A percentile compares a stretch with the other conserved stretches of the same genome.
Evolutionary conservation across 306 rosid species (phyloP).

Genomic region (Geum urbanum): DNA sequence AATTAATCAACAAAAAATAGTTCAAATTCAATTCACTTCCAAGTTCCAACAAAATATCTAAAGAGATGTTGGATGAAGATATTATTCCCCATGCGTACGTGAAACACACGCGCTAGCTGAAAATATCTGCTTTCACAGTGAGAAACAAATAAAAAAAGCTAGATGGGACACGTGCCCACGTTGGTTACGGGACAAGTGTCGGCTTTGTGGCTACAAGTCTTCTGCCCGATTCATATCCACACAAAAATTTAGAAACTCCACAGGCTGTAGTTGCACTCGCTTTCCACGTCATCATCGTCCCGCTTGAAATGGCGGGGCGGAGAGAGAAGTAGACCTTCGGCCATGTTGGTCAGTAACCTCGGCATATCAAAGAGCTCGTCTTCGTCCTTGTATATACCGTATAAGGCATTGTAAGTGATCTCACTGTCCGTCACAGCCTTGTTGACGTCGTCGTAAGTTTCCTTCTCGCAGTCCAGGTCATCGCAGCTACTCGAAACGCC

Average conservation of each 20-base stretch:
- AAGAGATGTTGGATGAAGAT: too few relatives aligned
- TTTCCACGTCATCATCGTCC: slow-evolving; percentile 16
- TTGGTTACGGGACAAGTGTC: neutral
- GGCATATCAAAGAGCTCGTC: slow-evolving; percentile 35
- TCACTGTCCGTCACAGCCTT: neutral
- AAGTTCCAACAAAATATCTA: too few relatives aligned
- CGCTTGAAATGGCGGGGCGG: slow-evolving; percentile 21
- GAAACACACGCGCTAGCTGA: too few relatives aligned
- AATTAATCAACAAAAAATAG: too few relatives aligned
- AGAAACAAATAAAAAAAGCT: neutral
- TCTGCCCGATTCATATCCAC: neutral
- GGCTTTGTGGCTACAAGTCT: neutral
- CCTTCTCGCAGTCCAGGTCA: neutral
- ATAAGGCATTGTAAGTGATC: neutral
- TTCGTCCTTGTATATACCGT: slow-evolving; percentile 21
- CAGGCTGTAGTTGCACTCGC: slow-evolving; percentile 2
- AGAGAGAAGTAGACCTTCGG: slow-evolving; percentile 51
- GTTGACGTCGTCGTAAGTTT: neutral
- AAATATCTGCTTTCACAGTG: too few relatives aligned
- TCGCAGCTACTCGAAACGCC: slow-evolving; percentile 6
- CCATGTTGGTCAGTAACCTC: slow-evolving; percentile 39
- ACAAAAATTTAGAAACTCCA: slow-evolving; percentile 4
- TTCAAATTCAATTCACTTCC: too few relatives aligned
- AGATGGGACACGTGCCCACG: neutral
- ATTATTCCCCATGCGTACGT: too few relatives aligned